Evolutionary conservation across 176 grass and related monocot species (phyloP).

Genomic region (Calamus simplicifolius): DNA sequence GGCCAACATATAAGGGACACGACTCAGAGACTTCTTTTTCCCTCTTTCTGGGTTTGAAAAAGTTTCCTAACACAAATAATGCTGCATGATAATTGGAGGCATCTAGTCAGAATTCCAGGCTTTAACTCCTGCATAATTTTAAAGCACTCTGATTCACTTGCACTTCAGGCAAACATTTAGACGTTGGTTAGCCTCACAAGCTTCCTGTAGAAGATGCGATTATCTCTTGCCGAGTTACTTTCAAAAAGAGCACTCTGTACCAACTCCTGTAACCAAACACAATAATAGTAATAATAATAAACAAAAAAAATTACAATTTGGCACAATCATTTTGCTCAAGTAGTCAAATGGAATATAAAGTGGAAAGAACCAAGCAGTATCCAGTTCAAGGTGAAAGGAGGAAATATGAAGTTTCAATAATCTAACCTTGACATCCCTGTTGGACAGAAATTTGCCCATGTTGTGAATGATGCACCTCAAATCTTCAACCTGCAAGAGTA

Average conservation of each 20-base stretch:
- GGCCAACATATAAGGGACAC: too few relatives aligned
- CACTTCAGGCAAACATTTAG: not conserved
- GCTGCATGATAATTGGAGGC: too few relatives aligned
- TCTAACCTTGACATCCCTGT: slow-evolving; percentile 89
- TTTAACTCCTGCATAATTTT: too few relatives aligned
- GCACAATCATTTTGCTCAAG: too few relatives aligned
- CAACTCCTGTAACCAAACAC: slow-evolving; percentile 49
- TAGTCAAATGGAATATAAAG: not conserved
- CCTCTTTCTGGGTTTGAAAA: too few relatives aligned
- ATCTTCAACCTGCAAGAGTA: slow-evolving; percentile 72
- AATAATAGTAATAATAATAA: not conserved
- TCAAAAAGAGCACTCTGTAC: slow-evolving; percentile 87
- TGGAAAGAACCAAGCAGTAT: not conserved
- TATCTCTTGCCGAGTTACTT: slow-evolving; percentile 87
- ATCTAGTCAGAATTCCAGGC: too few relatives aligned
- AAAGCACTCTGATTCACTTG: too few relatives aligned
- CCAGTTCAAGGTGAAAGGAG: too few relatives aligned
- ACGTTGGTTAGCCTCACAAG: slow-evolving; percentile 62
- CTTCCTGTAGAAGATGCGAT: slow-evolving; percentile 77
- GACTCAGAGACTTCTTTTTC: too few relatives aligned
- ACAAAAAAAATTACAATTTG: not conserved
- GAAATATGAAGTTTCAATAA: not conserved
- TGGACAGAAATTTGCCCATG: slow-evolving; percentile 80
- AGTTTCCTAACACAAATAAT: too few relatives aligned
- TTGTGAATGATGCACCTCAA: slow-evolving; percentile 96